Evolutionary conservation across 495 filamentous ascomycete species (phyloP).

Genomic region (Trichoderma gamsii): DNA sequence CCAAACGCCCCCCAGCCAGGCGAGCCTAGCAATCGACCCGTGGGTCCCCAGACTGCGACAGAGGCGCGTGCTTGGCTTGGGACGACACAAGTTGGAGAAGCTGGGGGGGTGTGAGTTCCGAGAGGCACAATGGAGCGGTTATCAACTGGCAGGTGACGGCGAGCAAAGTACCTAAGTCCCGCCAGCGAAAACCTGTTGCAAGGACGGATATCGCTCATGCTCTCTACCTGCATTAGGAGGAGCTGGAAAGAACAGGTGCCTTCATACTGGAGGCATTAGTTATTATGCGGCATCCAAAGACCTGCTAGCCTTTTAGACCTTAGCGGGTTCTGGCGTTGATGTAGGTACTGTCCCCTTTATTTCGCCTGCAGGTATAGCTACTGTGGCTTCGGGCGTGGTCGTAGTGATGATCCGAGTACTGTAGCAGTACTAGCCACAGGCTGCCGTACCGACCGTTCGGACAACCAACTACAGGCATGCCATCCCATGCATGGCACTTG

Average conservation of each 20-base stretch:
- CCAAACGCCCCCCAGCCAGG: background rate
- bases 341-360: background rate
- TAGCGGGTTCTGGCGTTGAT: slow-evolving; percentile 9
- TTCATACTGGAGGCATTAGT: background rate
- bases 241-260: background rate
- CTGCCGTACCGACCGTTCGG: slow-evolving; percentile 7
- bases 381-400: background rate
- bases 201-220: background rate
- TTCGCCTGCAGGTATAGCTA: background rate
- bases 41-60: background rate
- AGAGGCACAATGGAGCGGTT: background rate
- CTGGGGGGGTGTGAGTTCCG: background rate
- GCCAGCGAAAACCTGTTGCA: background rate
- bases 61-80: slow-evolving; percentile 7
- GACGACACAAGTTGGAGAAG: background rate
- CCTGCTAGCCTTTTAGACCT: background rate
- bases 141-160: background rate
- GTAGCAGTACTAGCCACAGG: background rate
- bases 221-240: background rate
- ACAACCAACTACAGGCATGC: background rate
- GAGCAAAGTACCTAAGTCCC: background rate
- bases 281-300: background rate
- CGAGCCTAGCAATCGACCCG: background rate
- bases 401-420: background rate
- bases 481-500: background rate